Percentiles rank a stretch among this genome's conserved stretches.
Evolutionary conservation across 139 green algal genomes (phyloP).

Genomic region (Chlorella sorokiniana): DNA sequence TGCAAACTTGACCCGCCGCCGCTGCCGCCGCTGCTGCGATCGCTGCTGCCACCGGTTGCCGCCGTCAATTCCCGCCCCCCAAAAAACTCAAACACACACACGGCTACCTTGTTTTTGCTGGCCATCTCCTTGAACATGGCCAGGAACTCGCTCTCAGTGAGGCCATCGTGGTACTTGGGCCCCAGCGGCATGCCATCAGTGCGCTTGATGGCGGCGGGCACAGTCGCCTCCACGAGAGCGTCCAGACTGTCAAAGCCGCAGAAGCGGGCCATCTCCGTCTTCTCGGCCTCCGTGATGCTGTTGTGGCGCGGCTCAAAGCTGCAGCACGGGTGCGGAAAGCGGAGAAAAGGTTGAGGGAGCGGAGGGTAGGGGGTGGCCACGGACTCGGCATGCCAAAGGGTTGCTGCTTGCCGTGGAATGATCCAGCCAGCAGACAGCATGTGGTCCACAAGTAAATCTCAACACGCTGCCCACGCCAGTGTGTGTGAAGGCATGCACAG

Average conservation of each 20-base stretch:
- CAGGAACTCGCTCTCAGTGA: constrained; percentile 92
- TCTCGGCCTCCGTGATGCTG: constrained; percentile 79
- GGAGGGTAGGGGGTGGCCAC: not conserved
- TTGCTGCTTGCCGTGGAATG: too few species aligned
- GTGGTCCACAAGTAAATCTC: too few species aligned
- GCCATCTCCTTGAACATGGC: constrained; percentile 92
- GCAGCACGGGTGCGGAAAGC: constrained; percentile 19
- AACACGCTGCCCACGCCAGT: too few species aligned
- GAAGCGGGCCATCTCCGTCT: constrained; percentile 81
- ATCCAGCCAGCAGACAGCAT: too few species aligned
- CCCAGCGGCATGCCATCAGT: constrained; percentile 85
- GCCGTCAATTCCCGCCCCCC: not conserved
- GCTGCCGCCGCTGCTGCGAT: too few species aligned
- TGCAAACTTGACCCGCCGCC: too few species aligned
- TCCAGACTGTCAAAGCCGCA: constrained; percentile 88
- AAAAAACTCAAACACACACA: not conserved
- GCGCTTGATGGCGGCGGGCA: constrained; percentile 87
- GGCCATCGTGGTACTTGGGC: constrained; percentile 63
- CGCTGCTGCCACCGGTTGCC: too few species aligned
- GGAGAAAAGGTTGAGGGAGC: too few species aligned
- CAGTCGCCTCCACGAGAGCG: constrained; percentile 92
- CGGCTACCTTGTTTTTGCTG: constrained; percentile 87
- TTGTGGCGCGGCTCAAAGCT: constrained; percentile 98
- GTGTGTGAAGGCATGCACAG: too few species aligned
- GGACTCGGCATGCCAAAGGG: too few species aligned